Percentiles rank a stretch among this genome's conserved stretches.
Evolutionary conservation across 257 asterid genomes (phyloP).

Genomic region (Fraxinus americana): DNA sequence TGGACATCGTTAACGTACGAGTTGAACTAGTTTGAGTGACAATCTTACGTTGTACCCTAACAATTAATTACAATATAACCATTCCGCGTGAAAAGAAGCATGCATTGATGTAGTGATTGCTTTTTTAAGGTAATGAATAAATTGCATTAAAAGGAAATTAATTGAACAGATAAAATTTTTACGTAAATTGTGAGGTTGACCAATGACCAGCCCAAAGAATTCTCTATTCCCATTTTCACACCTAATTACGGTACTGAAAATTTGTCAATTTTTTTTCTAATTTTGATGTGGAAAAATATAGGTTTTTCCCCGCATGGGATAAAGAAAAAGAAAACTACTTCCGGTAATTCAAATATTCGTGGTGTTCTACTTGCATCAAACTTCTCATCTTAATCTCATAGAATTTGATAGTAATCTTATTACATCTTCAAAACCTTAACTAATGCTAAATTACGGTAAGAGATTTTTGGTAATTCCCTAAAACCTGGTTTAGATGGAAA

Average conservation of each 20-base stretch:
- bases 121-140: background rate
- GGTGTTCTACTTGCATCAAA: too few species aligned
- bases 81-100: background rate
- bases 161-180: background rate
- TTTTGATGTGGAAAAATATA: background rate
- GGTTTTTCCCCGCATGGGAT: too few species aligned
- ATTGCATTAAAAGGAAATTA: constrained; percentile 2
- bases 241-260: background rate
- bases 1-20: background rate
- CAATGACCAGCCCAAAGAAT: background rate
- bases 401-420: background rate
- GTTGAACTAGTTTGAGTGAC: background rate
- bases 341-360: too few species aligned
- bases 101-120: background rate
- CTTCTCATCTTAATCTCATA: too few species aligned
- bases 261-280: too few species aligned
- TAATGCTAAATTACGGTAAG: background rate
- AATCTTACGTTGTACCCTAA: background rate
- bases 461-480: background rate
- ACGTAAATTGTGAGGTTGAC: background rate
- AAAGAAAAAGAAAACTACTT: background rate
- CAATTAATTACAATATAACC: background rate
- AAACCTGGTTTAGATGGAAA: background rate
- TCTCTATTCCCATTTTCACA: background rate
- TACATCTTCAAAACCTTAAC: background rate